Percentiles rank a stretch among this genome's conserved stretches.
These are phyloP conservation scores for Eutrema yunnanense DNA, from an alignment of 345 rosid genomes.

Conservation along the genomic window DNA sequence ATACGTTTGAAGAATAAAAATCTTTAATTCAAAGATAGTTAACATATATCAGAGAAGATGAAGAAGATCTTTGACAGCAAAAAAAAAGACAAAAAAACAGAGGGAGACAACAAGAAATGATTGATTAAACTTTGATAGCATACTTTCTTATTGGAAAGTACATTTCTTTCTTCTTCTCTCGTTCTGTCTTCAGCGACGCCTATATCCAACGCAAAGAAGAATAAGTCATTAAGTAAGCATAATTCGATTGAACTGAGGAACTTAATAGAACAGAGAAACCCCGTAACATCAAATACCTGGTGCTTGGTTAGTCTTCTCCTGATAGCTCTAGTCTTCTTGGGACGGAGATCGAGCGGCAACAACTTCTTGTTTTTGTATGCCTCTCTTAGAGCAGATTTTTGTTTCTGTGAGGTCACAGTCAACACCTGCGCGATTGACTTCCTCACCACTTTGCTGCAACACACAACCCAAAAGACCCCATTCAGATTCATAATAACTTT, in stretches of 20 bases:
- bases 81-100: too few relatives aligned
- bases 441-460: conserved; percentile 88
- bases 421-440: conserved; percentile 82
- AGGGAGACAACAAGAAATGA: too few relatives aligned
- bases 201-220: not conserved
- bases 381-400: conserved; percentile 79
- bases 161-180: conserved; percentile 87
- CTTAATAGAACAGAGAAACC: too few relatives aligned
- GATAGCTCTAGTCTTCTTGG: conserved; percentile 94
- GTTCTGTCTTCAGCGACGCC: conserved; percentile 70
- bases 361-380: conserved; percentile 74
- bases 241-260: too few relatives aligned
- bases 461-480: not conserved
- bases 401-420: conserved; percentile 89
- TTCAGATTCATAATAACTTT: not conserved
- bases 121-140: conserved; percentile 71
- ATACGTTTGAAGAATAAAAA: too few relatives aligned
- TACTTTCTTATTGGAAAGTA: conserved; percentile 86
- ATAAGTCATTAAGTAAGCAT: too few relatives aligned
- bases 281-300: conserved; percentile 43
- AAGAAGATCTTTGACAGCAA: too few relatives aligned
- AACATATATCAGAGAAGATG: too few relatives aligned
- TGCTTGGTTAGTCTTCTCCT: conserved; percentile 89
- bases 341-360: conserved; percentile 88
- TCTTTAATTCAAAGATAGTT: too few relatives aligned